Evolutionary conservation across 1,139 yeast species (phyloP).

Genomic region (Debaryomyces psychrophilus): DNA sequence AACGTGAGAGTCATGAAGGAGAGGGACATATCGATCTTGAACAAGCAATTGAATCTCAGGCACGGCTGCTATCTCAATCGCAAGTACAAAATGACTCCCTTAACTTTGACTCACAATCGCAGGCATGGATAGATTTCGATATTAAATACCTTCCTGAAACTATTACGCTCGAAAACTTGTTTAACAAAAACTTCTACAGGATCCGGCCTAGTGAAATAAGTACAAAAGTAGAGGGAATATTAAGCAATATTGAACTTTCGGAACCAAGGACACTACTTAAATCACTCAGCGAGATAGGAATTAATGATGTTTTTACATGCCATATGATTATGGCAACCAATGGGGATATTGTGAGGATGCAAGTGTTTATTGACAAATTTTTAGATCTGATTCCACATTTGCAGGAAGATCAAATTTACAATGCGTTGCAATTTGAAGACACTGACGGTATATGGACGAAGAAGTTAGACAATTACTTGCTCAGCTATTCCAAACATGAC

Average conservation of each 20-base stretch:
- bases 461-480: conserved; percentile 6
- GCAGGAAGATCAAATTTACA: conserved; percentile 14
- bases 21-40: background rate
- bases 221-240: conserved; percentile 9
- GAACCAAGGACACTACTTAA: conserved; percentile 17
- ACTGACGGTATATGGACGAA: conserved; percentile 34
- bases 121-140: conserved; percentile 2
- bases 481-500: conserved; percentile 2
- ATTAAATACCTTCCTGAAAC: conserved; percentile 16
- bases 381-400: conserved; percentile 10
- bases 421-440: conserved; percentile 17
- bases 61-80: background rate
- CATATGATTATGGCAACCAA: conserved; percentile 33
- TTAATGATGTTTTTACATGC: conserved; percentile 28
- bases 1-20: conserved; percentile 12
- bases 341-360: conserved; percentile 23
- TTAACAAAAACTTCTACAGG: conserved; percentile 18
- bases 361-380: conserved; percentile 15
- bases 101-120: background rate
- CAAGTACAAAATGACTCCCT: conserved; percentile 1
- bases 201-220: conserved; percentile 5
- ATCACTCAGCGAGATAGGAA: conserved; percentile 26
- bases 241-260: conserved; percentile 12
- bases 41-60: background rate
- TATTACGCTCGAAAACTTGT: conserved; percentile 16